Base-by-base conservation (phyloP, 1,284 basidiomycete genomes). In the Porogramme epimiltina region DNA sequence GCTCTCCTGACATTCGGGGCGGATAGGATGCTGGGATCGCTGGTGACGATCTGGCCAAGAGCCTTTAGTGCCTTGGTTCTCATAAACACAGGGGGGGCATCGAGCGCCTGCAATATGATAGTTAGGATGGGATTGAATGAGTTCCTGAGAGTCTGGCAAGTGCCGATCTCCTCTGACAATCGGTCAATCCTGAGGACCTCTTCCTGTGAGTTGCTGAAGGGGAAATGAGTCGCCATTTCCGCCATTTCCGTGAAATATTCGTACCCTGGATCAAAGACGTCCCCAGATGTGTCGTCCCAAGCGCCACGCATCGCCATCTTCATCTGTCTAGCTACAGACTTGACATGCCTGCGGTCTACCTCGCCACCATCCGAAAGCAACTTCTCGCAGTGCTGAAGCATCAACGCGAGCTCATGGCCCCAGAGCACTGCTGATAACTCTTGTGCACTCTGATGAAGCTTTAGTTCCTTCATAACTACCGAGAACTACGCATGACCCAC, bases 21-120 rank as follows among this genome's bases (percentile, higher is more conserved):
- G 5, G 82, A 79, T 19, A 98, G 76, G 18, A 95, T 85, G n/a
- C 81, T 85, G 0, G 93, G 84, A 68, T 97, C 94, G 53, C 87
- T 89, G 0, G 85, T 89, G 24, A 96, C 83, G 42, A 97, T 89
- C 62, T 89, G 83, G 3, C 92, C 89, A 10, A 97, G 76, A 0
- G 92, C 93, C 45, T 89, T 81, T 37, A 98, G 73, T 0, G 94
- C 95, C 66, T 97, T 97, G 1, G 93, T 94, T 31, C 94, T 82
- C 75, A 95, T 87, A 61, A 89, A 91, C 22, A 96, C 93, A 2
- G 86, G 81, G 2, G 88, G 80, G 0, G 89, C 87, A 63, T 94
- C 91, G 55, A 95, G 78, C 2, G 91, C 84, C 48, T 77, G 71
- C 20, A 96, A 66, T 19, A 95, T 84, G 16, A 87, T 84, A 26